Evolutionary conservation across 2,329 filamentous ascomycete species (phyloP), one percentile per base, ranked within the genome.

Genomic region (Aurifilum marmelostoma): DNA sequence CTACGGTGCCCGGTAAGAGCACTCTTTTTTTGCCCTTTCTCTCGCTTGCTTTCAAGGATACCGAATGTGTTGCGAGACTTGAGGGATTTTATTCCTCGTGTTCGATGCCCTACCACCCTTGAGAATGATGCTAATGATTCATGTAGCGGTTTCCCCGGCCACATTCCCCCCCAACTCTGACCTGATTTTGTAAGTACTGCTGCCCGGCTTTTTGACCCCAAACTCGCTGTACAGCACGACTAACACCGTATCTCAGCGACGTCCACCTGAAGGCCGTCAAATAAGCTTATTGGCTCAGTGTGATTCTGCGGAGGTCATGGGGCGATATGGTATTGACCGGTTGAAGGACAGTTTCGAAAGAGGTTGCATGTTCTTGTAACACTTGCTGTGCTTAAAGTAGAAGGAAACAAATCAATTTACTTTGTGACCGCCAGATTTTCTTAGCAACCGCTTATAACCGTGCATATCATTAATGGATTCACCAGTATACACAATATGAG

Each of bases 101-200:
- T n/a, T 47, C 43, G 7, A 2, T 47, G 43, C 18, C 43, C 43
- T 47, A n/a, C 43, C 7, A n/a, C 14, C 12, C 32, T 18, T 27
- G 52, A 32, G 27, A 5, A 29, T 56, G 52, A 65, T 66, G 67
- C 74, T 78, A 69, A 77, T 73, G 27, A 67, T 60, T 71, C 64
- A 70, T 71, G 70, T 73, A 94, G 92, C 74, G 93, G 93, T 67
- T 96, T 94, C 83, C 88, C 91, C 43, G 90, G 89, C 68, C 84
- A 90, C 75, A 97, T 97, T 72, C 93, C 93, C 71, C n/a, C 80
- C 89, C 52, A 88, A 91, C 75, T 83, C 92, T n/a, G 88, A 85
- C 73, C 85, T 97, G 72, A 86, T 97, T 83, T 97, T 97, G 93
- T 96, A 86, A 85, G 92, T 88, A 21, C n/a, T 50, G 6, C 34